A percentile compares a stretch with the other conserved stretches of the same genome.
Conservation (phyloP, 345 rosid species). For the Bruguiera sexangula region DNA sequence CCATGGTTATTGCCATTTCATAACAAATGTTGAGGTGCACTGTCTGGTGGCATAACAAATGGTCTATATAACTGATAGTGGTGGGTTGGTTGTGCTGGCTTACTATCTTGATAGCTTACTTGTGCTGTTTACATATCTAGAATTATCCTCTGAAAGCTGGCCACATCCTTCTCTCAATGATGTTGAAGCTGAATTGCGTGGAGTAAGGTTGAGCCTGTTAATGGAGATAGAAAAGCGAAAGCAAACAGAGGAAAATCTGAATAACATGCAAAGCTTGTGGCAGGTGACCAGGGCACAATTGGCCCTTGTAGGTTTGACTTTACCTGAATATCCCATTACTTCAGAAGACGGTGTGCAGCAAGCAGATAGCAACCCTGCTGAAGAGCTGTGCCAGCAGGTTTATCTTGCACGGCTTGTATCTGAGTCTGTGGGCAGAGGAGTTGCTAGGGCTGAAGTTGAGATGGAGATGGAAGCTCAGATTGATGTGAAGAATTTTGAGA, state of each 20-base stretch:
- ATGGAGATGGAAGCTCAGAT: constrained; percentile 65
- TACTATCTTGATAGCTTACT: neutral
- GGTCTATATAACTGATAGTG: no score
- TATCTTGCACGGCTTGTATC: constrained; percentile 63
- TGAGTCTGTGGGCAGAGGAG: constrained; percentile 53
- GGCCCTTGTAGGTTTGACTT: constrained; percentile 49
- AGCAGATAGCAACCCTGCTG: constrained; percentile 38
- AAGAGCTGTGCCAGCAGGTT: constrained; percentile 60
- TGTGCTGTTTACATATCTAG: constrained; percentile 26
- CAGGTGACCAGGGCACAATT: constrained; percentile 60
- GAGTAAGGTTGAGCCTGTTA: constrained; percentile 51
- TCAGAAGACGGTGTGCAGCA: constrained; percentile 33
- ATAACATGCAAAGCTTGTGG: constrained; percentile 53
- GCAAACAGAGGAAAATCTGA: constrained; percentile 68
- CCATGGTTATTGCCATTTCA: no score
- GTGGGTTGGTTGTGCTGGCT: no score
- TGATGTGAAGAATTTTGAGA: constrained; percentile 82
- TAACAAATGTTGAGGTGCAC: no score
- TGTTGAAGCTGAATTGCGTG: constrained; percentile 52
- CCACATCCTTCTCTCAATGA: constrained; percentile 34
- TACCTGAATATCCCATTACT: constrained; percentile 50
- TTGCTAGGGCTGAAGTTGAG: constrained; percentile 72
- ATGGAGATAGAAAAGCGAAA: constrained; percentile 71
- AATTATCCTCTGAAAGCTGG: constrained; percentile 60
- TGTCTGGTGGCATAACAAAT: no score